These are phyloP conservation scores for Silene uniflora DNA, from an alignment of 148 eudicot species.

Conservation along the genomic window DNA sequence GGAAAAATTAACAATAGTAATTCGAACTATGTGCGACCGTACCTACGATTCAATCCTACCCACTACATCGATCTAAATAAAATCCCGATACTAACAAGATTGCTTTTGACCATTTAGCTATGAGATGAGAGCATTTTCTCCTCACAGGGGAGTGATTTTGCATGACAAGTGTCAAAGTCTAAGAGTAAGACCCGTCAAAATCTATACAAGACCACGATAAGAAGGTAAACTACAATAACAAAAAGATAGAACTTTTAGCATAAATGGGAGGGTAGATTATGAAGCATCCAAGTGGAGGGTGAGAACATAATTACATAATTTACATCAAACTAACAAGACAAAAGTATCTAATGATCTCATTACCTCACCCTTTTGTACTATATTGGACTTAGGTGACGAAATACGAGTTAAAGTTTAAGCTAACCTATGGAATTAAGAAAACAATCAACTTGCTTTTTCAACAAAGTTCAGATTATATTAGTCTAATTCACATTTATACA, in stretches of 20 bases:
- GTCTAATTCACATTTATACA: background rate
- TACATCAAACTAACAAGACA: background rate
- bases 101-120: too few relatives aligned
- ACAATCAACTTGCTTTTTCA: background rate
- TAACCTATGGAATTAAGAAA: constrained; percentile 17
- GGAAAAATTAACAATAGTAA: too few relatives aligned
- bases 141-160: too few relatives aligned
- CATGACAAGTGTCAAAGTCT: background rate
- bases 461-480: background rate
- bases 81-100: too few relatives aligned
- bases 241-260: background rate
- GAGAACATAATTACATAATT: background rate
- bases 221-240: background rate
- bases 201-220: background rate
- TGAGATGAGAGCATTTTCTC: too few relatives aligned
- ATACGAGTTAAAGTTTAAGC: background rate
- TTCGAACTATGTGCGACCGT: too few relatives aligned
- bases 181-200: background rate
- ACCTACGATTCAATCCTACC: too few relatives aligned
- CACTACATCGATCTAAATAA: too few relatives aligned
- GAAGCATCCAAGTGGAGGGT: constrained; percentile 3
- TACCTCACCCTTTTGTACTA: background rate
- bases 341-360: constrained; percentile 11
- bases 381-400: background rate
- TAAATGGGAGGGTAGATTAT: background rate